Conservation (phyloP, 2,329 filamentous ascomycete genomes). For the Colletotrichum spaethianum region DNA sequence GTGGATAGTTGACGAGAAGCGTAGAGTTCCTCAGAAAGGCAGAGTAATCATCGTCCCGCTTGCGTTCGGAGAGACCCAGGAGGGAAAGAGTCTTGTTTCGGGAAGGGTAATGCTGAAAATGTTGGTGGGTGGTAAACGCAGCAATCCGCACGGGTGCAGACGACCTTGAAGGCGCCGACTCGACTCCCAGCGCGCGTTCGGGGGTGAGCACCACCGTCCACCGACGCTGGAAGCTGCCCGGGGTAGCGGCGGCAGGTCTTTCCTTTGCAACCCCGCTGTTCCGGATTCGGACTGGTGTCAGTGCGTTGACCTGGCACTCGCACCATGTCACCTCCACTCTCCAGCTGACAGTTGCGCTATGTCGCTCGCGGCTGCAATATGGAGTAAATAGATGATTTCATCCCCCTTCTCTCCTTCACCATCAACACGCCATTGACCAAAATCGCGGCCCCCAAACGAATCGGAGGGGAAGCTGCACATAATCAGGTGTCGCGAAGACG, state of each 20-base stretch:
- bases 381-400: slow-evolving; percentile 17
- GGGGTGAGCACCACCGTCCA: background rate
- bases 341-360: slow-evolving; percentile 23
- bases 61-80: background rate
- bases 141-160: background rate
- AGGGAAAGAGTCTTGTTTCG: background rate
- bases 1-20: background rate
- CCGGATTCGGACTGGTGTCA: slow-evolving; percentile 12
- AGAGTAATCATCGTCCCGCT: slow-evolving; percentile 9
- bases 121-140: background rate
- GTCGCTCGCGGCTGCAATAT: slow-evolving; percentile 25
- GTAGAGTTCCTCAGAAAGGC: background rate
- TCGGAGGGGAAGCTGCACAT: background rate
- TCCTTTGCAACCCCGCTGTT: slow-evolving; percentile 6
- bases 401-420: slow-evolving; percentile 16
- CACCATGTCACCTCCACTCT: slow-evolving; percentile 31
- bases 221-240: slow-evolving; percentile 1
- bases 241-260: slow-evolving; percentile 29
- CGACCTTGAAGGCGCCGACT: slow-evolving; percentile 4
- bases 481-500: slow-evolving; percentile 7
- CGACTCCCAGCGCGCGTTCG: background rate
- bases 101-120: background rate
- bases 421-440: slow-evolving; percentile 29
- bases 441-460: background rate
- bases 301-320: slow-evolving; percentile 12